Evolutionary conservation across 1,284 basidiomycete genomes (phyloP).

Genomic region (Testicularia cyperi): DNA sequence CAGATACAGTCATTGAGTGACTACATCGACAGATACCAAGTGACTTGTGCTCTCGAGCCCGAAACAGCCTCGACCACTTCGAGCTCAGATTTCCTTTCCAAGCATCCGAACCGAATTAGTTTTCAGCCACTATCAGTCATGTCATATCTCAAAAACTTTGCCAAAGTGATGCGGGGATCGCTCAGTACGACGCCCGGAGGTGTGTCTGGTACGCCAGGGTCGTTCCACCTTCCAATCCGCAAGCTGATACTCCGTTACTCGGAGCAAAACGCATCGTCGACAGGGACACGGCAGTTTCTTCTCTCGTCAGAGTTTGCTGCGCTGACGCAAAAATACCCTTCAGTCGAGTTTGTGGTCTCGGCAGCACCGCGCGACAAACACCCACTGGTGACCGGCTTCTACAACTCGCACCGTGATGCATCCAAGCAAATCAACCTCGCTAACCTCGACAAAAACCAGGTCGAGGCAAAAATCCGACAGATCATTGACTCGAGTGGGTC

Average conservation of each 20-base stretch:
- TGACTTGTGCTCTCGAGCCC: too few species aligned
- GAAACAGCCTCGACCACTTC: too few species aligned
- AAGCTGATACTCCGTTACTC: constrained; percentile 34
- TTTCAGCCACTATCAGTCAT: neutral
- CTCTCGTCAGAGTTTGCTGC: constrained; percentile 3
- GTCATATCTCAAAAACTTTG: constrained; percentile 28
- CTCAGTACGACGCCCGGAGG: constrained; percentile 6
- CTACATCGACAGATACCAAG: too few species aligned
- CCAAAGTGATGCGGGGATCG: constrained; percentile 19
- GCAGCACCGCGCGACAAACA: constrained; percentile 6
- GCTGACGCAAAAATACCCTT: constrained; percentile 5
- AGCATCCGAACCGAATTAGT: neutral
- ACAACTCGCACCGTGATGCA: neutral
- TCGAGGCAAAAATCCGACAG: constrained; percentile 5
- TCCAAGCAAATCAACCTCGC: constrained; percentile 26
- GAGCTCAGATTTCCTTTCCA: too few species aligned
- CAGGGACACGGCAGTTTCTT: constrained; percentile 6
- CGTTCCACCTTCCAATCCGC: constrained; percentile 20
- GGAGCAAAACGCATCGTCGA: constrained; percentile 9
- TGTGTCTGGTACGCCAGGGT: neutral
- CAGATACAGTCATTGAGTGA: too few species aligned
- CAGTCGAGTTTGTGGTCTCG: constrained; percentile 23
- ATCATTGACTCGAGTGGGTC: constrained; percentile 14
- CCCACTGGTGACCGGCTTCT: constrained; percentile 16
- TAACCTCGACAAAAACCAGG: constrained; percentile 16